Conservation (phyloP, 164 flowering plant genomes). For the Echeveria elegans region DNA sequence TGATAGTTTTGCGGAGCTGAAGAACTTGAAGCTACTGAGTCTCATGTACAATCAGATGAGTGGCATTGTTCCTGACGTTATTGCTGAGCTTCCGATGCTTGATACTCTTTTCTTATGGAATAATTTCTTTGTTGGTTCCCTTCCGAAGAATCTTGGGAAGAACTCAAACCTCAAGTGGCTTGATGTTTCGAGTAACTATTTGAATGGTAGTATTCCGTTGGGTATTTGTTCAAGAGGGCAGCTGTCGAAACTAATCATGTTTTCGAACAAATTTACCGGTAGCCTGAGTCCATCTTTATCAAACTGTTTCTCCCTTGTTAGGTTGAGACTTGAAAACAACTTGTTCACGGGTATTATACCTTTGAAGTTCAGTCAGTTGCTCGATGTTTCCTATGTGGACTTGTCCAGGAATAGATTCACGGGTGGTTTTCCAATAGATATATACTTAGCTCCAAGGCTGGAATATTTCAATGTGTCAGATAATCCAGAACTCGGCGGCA, state of each 20-base stretch:
- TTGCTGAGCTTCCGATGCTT: neutral
- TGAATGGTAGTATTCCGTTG: neutral
- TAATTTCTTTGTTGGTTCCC: neutral
- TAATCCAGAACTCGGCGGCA: slow-evolving; percentile 57
- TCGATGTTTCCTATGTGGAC: slow-evolving; percentile 64
- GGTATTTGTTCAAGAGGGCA: neutral
- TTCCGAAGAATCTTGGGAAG: neutral
- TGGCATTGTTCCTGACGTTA: neutral
- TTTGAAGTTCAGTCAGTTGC: slow-evolving; percentile 36
- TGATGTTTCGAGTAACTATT: neutral
- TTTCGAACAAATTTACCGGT: slow-evolving; percentile 75
- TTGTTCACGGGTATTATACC: slow-evolving; percentile 71
- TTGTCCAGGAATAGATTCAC: slow-evolving; percentile 59
- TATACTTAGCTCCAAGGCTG: slow-evolving; percentile 46
- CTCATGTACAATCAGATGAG: neutral
- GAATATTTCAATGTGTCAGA: slow-evolving; percentile 66
- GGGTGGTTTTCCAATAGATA: slow-evolving; percentile 59
- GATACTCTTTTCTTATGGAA: neutral
- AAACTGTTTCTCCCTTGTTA: slow-evolving; percentile 77
- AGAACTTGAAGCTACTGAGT: neutral
- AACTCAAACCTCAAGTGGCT: neutral
- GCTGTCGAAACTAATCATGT: neutral
- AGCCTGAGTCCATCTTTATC: slow-evolving; percentile 53
- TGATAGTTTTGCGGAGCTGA: neutral
- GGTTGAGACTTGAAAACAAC: slow-evolving; percentile 71